These are phyloP conservation scores for Venturia oleaginea DNA, from an alignment of 2,329 filamentous ascomycete genomes.

Conservation along the genomic window DNA sequence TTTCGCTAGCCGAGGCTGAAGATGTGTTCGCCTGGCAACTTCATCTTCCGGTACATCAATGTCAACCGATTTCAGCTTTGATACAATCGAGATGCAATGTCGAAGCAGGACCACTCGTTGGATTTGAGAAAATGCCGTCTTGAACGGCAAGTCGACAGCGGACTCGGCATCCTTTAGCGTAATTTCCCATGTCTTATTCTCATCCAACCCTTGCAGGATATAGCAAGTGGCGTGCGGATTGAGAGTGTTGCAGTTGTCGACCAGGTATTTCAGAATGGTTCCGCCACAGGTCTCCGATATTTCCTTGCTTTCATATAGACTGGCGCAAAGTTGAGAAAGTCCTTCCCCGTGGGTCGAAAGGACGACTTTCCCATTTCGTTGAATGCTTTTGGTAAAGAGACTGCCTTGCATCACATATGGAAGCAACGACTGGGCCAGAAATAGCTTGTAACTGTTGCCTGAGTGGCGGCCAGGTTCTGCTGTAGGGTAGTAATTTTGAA, in stretches of 20 bases:
- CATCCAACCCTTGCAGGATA: neutral
- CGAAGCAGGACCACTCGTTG: slow-evolving; percentile 4
- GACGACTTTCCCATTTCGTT: neutral
- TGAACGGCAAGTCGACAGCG: neutral
- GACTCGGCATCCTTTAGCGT: neutral
- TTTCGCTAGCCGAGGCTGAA: neutral
- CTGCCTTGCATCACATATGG: slow-evolving; percentile 39
- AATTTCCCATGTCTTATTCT: neutral
- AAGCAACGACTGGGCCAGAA: slow-evolving; percentile 33
- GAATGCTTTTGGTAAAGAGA: slow-evolving; percentile 24
- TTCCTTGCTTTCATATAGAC: neutral
- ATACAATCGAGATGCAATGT: neutral
- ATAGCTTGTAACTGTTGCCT: slow-evolving; percentile 22
- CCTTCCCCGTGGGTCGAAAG: neutral
- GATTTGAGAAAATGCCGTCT: neutral
- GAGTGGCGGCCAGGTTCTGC: neutral
- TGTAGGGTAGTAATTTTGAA: slow-evolving; percentile 10
- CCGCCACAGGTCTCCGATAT: neutral
- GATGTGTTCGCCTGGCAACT: neutral
- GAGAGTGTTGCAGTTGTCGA: neutral
- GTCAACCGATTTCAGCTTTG: no score
- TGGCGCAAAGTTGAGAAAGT: neutral
- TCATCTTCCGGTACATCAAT: neutral
- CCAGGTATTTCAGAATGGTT: neutral
- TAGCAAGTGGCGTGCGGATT: slow-evolving; percentile 9